Percentiles rank a stretch among this genome's conserved stretches.
phyloP scores from a whole-genome alignment of 495 filamentous ascomycete species.

The Neurospora tetrasperma region DNA sequence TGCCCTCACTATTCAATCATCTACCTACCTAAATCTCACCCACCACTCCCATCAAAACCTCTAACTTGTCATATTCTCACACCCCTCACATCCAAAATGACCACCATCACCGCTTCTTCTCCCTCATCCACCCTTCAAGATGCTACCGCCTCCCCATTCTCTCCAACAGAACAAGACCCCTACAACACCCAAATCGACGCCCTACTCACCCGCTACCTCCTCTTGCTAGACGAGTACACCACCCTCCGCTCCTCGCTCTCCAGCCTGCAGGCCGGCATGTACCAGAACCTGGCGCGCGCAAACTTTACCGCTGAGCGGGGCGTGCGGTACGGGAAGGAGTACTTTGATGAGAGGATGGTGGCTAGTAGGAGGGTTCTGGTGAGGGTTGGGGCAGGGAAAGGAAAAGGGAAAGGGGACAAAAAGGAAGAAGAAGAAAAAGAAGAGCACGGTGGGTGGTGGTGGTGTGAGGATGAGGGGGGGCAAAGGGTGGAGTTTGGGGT shows the following conservation, averaged over 20 bases:
- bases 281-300: conserved; percentile 52
- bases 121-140: neutral
- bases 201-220: conserved; percentile 59
- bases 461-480: neutral
- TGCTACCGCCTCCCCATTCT: neutral
- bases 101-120: neutral
- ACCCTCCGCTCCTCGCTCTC: conserved; percentile 45
- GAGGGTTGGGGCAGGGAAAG: conserved; percentile 3
- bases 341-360: conserved; percentile 66
- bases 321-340: conserved; percentile 52
- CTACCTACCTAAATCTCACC: neutral
- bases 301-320: conserved; percentile 59
- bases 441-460: neutral
- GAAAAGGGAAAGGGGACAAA: neutral
- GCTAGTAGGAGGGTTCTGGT: conserved; percentile 33
- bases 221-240: conserved; percentile 61
- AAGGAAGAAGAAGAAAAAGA: neutral
- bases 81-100: neutral
- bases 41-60: neutral
- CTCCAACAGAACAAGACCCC: neutral
- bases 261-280: conserved; percentile 42
- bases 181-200: conserved; percentile 40
- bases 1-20: neutral
- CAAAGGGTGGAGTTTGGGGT: neutral
- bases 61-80: neutral